Percentiles rank a stretch among this genome's conserved stretches.
Evolutionary conservation across 139 green algal species (phyloP).

Genomic region (Yamagishiella unicocca): DNA sequence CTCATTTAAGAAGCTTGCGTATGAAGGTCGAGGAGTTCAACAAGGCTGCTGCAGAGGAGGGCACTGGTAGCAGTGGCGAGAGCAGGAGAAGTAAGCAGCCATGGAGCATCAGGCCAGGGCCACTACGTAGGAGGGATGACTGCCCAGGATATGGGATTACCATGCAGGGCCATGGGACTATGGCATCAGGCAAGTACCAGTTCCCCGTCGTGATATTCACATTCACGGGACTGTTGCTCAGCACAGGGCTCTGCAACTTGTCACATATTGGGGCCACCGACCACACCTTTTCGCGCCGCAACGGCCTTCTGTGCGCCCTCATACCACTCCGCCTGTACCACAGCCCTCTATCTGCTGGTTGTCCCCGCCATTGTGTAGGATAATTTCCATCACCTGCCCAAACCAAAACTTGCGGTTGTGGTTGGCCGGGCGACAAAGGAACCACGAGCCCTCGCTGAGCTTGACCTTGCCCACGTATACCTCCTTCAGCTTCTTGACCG

Average conservation of each 20-base stretch:
- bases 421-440: not conserved
- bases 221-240: not conserved
- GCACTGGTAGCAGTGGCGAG: too few species aligned
- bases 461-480: not conserved
- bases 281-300: too few species aligned
- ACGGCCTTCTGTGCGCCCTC: not conserved
- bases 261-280: too few species aligned
- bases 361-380: not conserved
- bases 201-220: not conserved
- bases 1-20: too few species aligned
- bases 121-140: too few species aligned
- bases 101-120: too few species aligned
- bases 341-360: too few species aligned
- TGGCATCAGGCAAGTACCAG: not conserved
- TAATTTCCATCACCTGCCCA: not conserved
- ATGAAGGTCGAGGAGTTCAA: too few species aligned
- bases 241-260: not conserved
- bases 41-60: too few species aligned
- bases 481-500: too few species aligned
- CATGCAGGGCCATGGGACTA: not conserved
- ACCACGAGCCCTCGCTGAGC: not conserved
- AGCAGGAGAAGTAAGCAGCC: too few species aligned
- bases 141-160: not conserved
- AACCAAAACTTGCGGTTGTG: not conserved
- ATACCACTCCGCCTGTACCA: not conserved